A percentile compares a stretch with the other conserved stretches of the same genome.
These are phyloP conservation scores for Fallopia convolvulus DNA, from an alignment of 148 eudicot genomes.

Conservation along the genomic window DNA sequence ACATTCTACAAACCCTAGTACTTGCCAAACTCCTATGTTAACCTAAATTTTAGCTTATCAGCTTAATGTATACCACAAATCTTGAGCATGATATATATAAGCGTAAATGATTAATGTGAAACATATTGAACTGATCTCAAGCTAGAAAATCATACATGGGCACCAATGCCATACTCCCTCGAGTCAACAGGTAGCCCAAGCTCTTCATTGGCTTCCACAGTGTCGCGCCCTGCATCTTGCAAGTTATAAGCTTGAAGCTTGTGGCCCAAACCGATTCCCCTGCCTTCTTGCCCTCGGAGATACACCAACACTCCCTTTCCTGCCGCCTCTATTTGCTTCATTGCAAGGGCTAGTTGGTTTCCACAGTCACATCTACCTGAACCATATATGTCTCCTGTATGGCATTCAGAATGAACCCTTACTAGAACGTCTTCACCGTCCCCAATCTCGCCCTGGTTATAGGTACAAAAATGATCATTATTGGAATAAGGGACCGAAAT, in stretches of 20 bases:
- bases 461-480: background rate
- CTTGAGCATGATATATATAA: background rate
- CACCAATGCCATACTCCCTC: conserved; percentile 67
- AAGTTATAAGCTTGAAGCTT: conserved; percentile 64
- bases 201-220: conserved; percentile 69
- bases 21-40: too few relatives aligned
- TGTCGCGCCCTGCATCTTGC: conserved; percentile 66
- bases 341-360: conserved; percentile 50
- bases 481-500: too few relatives aligned
- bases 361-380: conserved; percentile 77
- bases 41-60: too few relatives aligned
- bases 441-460: conserved; percentile 10
- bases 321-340: conserved; percentile 61
- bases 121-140: background rate
- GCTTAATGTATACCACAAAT: too few relatives aligned
- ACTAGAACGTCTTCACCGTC: conserved; percentile 13
- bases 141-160: conserved; percentile 36
- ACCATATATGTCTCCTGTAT: conserved; percentile 64
- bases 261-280: conserved; percentile 72
- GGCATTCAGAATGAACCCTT: conserved; percentile 54
- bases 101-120: background rate
- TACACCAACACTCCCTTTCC: conserved; percentile 61
- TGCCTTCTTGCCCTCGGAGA: conserved; percentile 72
- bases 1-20: background rate
- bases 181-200: conserved; percentile 71